phyloP scores from a whole-genome alignment of 129 eudicot species.

The Cynara cardunculus region DNA sequence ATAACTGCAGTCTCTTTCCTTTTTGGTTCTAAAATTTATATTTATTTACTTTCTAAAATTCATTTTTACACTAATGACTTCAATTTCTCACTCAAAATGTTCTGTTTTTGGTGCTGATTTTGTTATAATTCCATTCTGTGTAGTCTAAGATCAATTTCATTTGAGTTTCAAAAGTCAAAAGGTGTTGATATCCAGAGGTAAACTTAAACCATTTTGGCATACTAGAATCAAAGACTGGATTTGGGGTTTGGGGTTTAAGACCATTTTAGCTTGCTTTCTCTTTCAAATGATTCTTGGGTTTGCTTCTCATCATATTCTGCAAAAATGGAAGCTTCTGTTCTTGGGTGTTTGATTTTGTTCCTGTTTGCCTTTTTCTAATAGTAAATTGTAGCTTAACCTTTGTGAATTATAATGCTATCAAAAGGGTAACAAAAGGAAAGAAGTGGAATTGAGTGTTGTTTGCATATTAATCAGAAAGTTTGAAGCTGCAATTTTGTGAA shows the following conservation, averaged over 20 bases:
- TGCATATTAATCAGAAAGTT: slow-evolving; percentile 18
- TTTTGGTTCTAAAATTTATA: not conserved
- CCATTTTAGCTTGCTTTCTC: not conserved
- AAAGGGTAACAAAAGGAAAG: not conserved
- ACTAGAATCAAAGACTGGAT: not conserved
- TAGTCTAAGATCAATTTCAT: slow-evolving; percentile 9
- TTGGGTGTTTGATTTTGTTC: slow-evolving; percentile 6
- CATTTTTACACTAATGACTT: slow-evolving; percentile 3
- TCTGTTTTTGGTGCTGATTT: not conserved
- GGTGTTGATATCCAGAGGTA: not conserved
- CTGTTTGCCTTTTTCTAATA: not conserved
- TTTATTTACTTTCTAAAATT: not conserved
- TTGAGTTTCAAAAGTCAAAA: slow-evolving; percentile 10
- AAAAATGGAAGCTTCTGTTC: not conserved
- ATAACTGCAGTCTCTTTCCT: slow-evolving; percentile 8
- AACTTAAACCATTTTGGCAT: not conserved
- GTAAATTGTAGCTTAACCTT: not conserved
- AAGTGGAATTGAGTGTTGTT: not conserved
- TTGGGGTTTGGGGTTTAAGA: not conserved
- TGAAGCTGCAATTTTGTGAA: slow-evolving; percentile 20
- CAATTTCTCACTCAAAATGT: not conserved
- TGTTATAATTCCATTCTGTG: not conserved
- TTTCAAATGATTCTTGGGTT: slow-evolving; percentile 14
- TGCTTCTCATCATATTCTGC: slow-evolving; percentile 18
- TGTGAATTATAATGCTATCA: slow-evolving; percentile 1